Conservation (phyloP, 805 yeast genomes). For the Starmerella cellae region DNA sequence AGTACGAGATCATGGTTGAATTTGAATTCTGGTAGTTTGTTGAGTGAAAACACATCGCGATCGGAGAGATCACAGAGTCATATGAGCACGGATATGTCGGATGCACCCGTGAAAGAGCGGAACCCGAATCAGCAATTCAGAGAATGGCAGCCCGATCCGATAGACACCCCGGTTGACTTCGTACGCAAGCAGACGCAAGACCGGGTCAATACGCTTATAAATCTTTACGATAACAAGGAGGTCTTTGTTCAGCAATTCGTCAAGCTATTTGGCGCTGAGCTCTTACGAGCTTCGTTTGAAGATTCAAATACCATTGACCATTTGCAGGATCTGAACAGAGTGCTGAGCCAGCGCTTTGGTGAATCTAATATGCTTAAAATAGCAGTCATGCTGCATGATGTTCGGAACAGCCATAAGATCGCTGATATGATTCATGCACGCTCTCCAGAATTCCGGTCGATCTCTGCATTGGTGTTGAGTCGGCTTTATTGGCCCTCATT, state of each 20-base stretch:
- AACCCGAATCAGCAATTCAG: constrained; percentile 1
- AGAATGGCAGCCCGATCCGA: constrained; percentile 77
- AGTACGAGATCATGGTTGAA: constrained; percentile 22
- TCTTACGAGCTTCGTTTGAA: constrained; percentile 28
- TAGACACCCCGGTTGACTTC: constrained; percentile 82
- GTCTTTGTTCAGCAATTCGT: constrained; percentile 54
- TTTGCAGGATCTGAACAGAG: constrained; percentile 36
- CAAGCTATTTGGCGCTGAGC: constrained; percentile 42
- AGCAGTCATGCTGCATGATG: constrained; percentile 54
- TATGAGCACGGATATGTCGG: too few species aligned
- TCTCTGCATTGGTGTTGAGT: constrained; percentile 56
- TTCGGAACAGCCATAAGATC: constrained; percentile 35
- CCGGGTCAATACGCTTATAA: constrained; percentile 54
- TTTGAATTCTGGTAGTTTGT: too few species aligned
- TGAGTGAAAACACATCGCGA: too few species aligned
- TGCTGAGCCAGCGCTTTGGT: constrained; percentile 52
- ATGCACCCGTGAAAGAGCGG: constrained; percentile 26
- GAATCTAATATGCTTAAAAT: constrained; percentile 50
- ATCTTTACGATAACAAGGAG: constrained; percentile 59
- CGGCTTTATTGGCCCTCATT: constrained; percentile 63
- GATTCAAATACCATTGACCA: constrained; percentile 16
- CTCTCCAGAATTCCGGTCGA: constrained; percentile 10
- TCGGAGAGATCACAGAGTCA: too few species aligned
- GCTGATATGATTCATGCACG: constrained; percentile 18
- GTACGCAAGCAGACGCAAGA: constrained; percentile 45